phyloP scores from a whole-genome alignment of 768 basidiomycete genomes.

The Coprinellus micaceus region DNA sequence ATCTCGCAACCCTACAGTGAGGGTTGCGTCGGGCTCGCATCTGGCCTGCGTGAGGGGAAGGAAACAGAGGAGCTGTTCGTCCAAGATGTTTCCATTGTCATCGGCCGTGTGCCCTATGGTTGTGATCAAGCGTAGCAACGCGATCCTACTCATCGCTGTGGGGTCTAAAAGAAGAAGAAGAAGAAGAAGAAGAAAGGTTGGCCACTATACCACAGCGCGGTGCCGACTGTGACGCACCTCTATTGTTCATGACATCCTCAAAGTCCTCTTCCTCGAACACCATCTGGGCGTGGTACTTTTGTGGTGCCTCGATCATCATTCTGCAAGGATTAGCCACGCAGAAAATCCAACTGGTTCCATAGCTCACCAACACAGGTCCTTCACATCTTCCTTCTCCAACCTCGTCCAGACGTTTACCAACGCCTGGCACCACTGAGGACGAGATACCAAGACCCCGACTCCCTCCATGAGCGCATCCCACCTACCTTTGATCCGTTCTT shows the following conservation, averaged over 20 bases:
- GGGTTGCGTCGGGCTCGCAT: no score
- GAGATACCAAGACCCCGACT: not conserved
- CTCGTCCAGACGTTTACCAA: not conserved
- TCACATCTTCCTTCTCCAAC: not conserved
- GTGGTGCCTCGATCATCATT: not conserved
- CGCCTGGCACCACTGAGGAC: not conserved
- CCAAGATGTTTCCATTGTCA: no score
- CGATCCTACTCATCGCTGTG: not conserved
- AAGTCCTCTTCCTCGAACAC: not conserved
- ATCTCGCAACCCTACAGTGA: no score
- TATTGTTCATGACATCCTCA: not conserved
- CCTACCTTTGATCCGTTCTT: not conserved
- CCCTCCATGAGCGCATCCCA: not conserved
- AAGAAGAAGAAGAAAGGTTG: not conserved
- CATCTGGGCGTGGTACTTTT: not conserved
- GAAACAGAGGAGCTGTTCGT: no score
- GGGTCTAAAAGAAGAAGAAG: not conserved
- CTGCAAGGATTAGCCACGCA: not conserved
- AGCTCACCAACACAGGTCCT: not conserved
- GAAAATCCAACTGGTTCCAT: not conserved
- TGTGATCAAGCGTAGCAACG: not conserved
- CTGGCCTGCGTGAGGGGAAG: no score
- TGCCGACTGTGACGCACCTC: no score
- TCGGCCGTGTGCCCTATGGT: no score
- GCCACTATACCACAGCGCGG: no score